These are phyloP conservation scores for Physcia stellaris DNA, from an alignment of 495 filamentous ascomycete species.

Conservation along the genomic window DNA sequence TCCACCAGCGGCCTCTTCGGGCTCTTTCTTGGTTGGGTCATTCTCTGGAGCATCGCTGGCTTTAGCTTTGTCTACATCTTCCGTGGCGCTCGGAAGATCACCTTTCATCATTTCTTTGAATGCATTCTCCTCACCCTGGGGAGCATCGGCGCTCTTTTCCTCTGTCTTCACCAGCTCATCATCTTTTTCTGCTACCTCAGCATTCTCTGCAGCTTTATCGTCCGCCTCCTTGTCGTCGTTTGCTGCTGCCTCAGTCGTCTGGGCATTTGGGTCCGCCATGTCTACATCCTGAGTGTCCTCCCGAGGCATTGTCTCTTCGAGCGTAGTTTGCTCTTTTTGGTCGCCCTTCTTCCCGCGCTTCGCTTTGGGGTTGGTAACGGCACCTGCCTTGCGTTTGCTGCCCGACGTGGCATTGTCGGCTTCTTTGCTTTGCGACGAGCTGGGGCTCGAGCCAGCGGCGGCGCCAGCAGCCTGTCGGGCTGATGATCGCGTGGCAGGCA, in stretches of 20 bases:
- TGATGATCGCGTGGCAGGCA: conserved; percentile 13
- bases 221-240: conserved; percentile 3
- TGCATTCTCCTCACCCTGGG: conserved; percentile 3
- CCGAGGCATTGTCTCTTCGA: conserved; percentile 14
- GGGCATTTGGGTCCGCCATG: conserved; percentile 9
- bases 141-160: background rate
- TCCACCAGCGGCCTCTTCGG: conserved; percentile 4
- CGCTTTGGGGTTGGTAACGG: conserved; percentile 4
- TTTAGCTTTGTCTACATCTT: conserved; percentile 3
- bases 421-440: conserved; percentile 9
- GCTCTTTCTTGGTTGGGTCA: background rate
- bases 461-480: conserved; percentile 15
- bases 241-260: background rate
- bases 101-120: no score
- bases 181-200: background rate
- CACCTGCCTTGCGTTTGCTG: conserved; percentile 15
- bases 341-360: conserved; percentile 16
- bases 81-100: background rate
- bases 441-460: conserved; percentile 5
- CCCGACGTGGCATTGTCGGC: conserved; percentile 3
- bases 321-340: conserved; percentile 14
- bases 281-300: conserved; percentile 9
- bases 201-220: background rate
- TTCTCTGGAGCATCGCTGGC: conserved; percentile 1
- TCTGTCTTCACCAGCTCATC: conserved; percentile 10